phyloP scores from a whole-genome alignment of 1,139 yeast genomes.

The Yamadazyma songkhlaensis region DNA sequence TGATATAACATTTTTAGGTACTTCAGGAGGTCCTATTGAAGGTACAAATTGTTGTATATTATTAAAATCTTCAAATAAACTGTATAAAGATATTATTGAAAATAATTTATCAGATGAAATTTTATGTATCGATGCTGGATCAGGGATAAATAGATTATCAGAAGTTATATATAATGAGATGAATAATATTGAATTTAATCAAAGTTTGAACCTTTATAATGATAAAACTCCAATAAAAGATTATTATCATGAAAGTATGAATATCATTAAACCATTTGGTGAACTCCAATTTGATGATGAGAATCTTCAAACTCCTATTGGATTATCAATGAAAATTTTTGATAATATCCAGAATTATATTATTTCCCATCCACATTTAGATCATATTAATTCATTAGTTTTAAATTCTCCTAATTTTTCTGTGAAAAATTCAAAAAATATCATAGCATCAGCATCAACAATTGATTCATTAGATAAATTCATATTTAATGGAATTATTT shows the following conservation, averaged over 20 bases:
- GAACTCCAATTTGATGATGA: no score
- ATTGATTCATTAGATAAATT: constrained; percentile 50
- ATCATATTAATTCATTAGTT: constrained; percentile 69
- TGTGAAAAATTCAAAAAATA: constrained; percentile 25
- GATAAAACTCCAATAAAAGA: constrained; percentile 20
- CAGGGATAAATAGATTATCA: constrained; percentile 58
- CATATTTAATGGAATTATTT: constrained; percentile 69
- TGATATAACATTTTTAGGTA: constrained; percentile 60
- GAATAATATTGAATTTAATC: constrained; percentile 11
- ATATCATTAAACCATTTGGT: constrained; percentile 29
- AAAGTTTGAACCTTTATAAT: constrained; percentile 23
- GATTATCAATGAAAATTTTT: constrained; percentile 27
- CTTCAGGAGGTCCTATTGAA: constrained; percentile 78
- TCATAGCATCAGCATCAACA: constrained; percentile 57
- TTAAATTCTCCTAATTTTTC: constrained; percentile 66
- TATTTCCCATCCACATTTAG: constrained; percentile 82
- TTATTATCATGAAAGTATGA: constrained; percentile 17
- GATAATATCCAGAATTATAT: constrained; percentile 44
- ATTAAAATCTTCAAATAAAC: constrained; percentile 50
- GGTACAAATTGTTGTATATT: constrained; percentile 64
- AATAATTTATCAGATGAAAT: constrained; percentile 33
- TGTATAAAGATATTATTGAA: constrained; percentile 34
- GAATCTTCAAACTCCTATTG: constrained; percentile 23
- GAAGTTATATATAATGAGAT: constrained; percentile 43
- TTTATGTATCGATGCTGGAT: constrained; percentile 76